Base-by-base conservation (phyloP, 2,329 filamentous ascomycete genomes). In the Torrubiella hemipterigena region DNA sequence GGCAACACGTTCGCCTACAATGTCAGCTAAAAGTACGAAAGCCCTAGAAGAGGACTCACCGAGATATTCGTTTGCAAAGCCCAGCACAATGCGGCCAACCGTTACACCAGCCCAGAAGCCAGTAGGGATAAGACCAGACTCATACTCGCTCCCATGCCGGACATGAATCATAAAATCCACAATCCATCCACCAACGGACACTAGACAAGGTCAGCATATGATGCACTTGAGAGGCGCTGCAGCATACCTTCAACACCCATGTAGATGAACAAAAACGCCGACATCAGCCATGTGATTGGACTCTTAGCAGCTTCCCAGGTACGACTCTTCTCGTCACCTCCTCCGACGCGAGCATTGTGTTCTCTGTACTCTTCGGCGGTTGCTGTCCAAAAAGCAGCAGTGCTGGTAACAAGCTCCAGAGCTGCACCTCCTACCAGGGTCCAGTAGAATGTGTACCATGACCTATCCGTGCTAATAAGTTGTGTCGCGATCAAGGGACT, bases 21-120 rank as follows among this genome's bases (percentile, higher is more conserved):
- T 22, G 20, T 22, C 8, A 8, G 20, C n/a, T 22, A 22, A n/a
- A 22, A 8, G n/a, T 22, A 22, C 8, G n/a, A 61, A 2, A 64
- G 55, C 4, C 11, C 12, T n/a, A 24, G 6, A 6, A 24, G 22
- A 12, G 12, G 11, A 24, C 22, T 24, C 11, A 24, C 22, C 22
- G 5, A 24, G 22, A 11, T 14, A 24, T 6, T 77, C 72, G 0
- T 81, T 86, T 1, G 84, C 65, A 38, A 85, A 84, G 0, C 78
- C 78, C 4, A 86, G 54, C 0, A 68, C 49, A 1, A 84, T 58
- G 2, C 81, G 62, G 0, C 81, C 81, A 0, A 79, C 52, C 0
- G 80, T 81, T 44, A 84, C 69, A 1, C 81, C 81, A 14, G 81
- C 67, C 81, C 81, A 87, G 53, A 83, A 86, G 0, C 79, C 81